A percentile compares a stretch with the other conserved stretches of the same genome.
phyloP scores from a whole-genome alignment of 495 filamentous ascomycete species.

The Aspergillus bridgeri region DNA sequence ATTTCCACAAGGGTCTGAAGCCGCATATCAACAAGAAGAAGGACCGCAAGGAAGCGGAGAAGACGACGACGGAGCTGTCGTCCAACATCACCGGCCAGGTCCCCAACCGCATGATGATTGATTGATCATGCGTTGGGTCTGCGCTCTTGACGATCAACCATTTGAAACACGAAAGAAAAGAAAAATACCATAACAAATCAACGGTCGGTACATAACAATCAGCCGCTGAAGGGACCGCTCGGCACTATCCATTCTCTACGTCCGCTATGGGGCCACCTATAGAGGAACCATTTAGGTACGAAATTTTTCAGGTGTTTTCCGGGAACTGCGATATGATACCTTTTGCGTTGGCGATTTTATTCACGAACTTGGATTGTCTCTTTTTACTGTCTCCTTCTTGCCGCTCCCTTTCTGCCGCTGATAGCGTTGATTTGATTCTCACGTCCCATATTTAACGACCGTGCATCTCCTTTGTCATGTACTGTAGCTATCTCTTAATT shows the following conservation, averaged over 20 bases:
- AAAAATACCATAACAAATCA: conserved; percentile 1
- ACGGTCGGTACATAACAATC: conserved; percentile 2
- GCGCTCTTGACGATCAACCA: conserved; percentile 9
- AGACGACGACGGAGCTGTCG: conserved; percentile 72
- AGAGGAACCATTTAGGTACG: conserved; percentile 15
- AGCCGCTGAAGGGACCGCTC: not conserved
- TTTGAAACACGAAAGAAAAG: conserved; percentile 1
- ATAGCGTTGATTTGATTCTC: conserved; percentile 16
- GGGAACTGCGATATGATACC: conserved; percentile 37
- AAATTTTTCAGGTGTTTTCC: conserved; percentile 24
- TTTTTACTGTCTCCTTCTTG: conserved; percentile 18
- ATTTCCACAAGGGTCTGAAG: conserved; percentile 90
- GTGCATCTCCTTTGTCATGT: conserved; percentile 22
- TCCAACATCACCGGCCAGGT: conserved; percentile 43
- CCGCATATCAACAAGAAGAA: conserved; percentile 71
- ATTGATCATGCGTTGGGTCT: conserved; percentile 45
- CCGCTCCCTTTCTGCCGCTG: conserved; percentile 19
- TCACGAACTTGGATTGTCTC: conserved; percentile 26
- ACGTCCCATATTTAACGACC: conserved; percentile 23
- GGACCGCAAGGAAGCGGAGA: conserved; percentile 61
- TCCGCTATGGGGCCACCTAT: conserved; percentile 10
- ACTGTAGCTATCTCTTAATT: conserved; percentile 17
- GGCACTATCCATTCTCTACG: conserved; percentile 4
- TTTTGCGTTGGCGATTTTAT: conserved; percentile 23
- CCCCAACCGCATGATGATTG: conserved; percentile 84